phyloP scores from a whole-genome alignment of 305 asterid species.

The Fraxinus latifolia region DNA sequence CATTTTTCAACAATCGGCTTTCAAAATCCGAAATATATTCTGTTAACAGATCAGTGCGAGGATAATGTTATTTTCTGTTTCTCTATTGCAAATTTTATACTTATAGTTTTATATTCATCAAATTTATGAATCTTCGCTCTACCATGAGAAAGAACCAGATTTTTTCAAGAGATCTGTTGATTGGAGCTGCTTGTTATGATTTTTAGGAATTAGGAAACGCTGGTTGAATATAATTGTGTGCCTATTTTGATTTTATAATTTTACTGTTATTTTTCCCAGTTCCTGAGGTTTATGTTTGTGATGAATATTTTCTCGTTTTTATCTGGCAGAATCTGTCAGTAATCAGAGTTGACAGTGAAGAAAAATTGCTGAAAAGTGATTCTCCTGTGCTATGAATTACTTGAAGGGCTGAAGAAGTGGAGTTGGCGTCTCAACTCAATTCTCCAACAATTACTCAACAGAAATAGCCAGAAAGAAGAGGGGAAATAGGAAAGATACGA shows the following conservation, averaged over 20 bases:
- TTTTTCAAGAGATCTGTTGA: constrained; percentile 35
- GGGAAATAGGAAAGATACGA: constrained; percentile 24
- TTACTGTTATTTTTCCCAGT: neutral
- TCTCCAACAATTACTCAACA: neutral
- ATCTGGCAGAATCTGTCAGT: constrained; percentile 16
- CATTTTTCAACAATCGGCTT: neutral
- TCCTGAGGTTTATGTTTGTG: constrained; percentile 6
- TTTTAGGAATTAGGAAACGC: constrained; percentile 16
- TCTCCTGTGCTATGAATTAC: constrained; percentile 9
- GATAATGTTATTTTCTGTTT: neutral
- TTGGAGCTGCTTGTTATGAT: constrained; percentile 13
- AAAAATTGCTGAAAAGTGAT: constrained; percentile 2
- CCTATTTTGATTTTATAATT: neutral
- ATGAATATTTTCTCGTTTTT: constrained; percentile 18
- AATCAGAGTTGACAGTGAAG: constrained; percentile 28
- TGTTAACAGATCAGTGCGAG: constrained; percentile 8
- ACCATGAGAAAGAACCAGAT: constrained; percentile 3
- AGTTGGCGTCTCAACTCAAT: neutral
- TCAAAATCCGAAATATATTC: neutral
- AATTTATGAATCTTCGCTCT: constrained; percentile 14
- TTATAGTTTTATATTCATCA: constrained; percentile 1
- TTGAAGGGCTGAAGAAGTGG: neutral
- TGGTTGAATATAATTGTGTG: neutral
- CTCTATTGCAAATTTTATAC: neutral
- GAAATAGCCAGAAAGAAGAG: neutral